A percentile compares a stretch with the other conserved stretches of the same genome.
phyloP scores from a whole-genome alignment of 257 asterid species.

The Misopates orontium region DNA sequence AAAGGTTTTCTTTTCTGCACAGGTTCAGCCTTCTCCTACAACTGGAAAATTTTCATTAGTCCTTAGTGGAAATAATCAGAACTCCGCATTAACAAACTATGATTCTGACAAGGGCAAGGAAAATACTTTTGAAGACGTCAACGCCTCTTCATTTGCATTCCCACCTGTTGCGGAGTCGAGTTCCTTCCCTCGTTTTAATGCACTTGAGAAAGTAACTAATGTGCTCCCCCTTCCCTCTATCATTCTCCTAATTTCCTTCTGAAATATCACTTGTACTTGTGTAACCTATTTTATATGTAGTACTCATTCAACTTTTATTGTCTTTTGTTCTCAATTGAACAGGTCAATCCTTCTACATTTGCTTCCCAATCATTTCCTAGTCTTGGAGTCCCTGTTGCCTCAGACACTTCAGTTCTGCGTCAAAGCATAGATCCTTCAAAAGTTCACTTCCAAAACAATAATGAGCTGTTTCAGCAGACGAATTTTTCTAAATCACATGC shows the following conservation, averaged over 20 bases:
- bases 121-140: conserved; percentile 44
- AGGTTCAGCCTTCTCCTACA: conserved; percentile 70
- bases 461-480: conserved; percentile 21
- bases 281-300: no score
- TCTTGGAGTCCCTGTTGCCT: conserved; percentile 22
- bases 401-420: conserved; percentile 35
- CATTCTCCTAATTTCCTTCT: no score
- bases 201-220: not conserved
- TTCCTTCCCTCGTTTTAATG: conserved; percentile 39
- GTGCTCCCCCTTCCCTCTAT: no score
- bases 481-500: conserved; percentile 40
- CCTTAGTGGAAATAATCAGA: conserved; percentile 39
- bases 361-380: conserved; percentile 48
- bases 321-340: conserved; percentile 18
- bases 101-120: conserved; percentile 54
- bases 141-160: conserved; percentile 66
- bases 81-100: conserved; percentile 31
- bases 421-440: conserved; percentile 36
- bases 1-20: not conserved
- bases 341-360: conserved; percentile 37
- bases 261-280: no score
- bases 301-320: conserved; percentile 6
- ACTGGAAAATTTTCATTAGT: conserved; percentile 60
- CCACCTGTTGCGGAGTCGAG: conserved; percentile 52
- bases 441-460: conserved; percentile 27